These are phyloP conservation scores for Exophiala phaeomuriformis DNA, from an alignment of 2,329 filamentous ascomycete species.

Conservation along the genomic window DNA sequence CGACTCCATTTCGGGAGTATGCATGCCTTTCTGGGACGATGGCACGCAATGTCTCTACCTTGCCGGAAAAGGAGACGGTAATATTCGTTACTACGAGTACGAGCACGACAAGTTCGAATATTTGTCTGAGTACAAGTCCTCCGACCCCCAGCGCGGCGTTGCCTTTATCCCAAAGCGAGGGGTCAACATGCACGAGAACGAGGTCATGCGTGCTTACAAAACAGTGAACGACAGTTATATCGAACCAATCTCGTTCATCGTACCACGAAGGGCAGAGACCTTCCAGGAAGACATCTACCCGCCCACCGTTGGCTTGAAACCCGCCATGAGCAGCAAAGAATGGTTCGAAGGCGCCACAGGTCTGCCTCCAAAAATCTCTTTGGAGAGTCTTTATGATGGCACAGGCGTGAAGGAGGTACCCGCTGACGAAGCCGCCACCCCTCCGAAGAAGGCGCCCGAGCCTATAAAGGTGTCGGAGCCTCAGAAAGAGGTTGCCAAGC, in stretches of 20 bases:
- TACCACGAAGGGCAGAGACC: slow-evolving; percentile 82
- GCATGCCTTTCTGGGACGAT: slow-evolving; percentile 99
- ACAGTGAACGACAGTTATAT: slow-evolving; percentile 92
- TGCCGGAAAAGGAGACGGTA: slow-evolving; percentile 96
- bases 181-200: slow-evolving; percentile 94
- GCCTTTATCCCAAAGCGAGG: slow-evolving; percentile 92
- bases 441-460: slow-evolving; percentile 38
- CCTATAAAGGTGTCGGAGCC: slow-evolving; percentile 40
- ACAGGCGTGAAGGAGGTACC: slow-evolving; percentile 69
- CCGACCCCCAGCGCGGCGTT: slow-evolving; percentile 86
- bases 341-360: slow-evolving; percentile 83
- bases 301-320: slow-evolving; percentile 69
- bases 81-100: slow-evolving; percentile 98
- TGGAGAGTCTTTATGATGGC: slow-evolving; percentile 87
- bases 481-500: slow-evolving; percentile 40
- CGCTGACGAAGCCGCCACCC: slow-evolving; percentile 47
- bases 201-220: slow-evolving; percentile 93
- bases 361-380: slow-evolving; percentile 82
- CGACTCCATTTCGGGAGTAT: slow-evolving; percentile 93
- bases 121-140: slow-evolving; percentile 94
- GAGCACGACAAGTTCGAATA: slow-evolving; percentile 99
- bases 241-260: slow-evolving; percentile 95
- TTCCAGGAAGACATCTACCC: slow-evolving; percentile 98
- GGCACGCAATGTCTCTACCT: slow-evolving; percentile 92
- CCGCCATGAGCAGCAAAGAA: slow-evolving; percentile 70